Evolutionary conservation across 2,329 filamentous ascomycete genomes (phyloP), one percentile per base, ranked within the genome.

Genomic region (Talaromyces pinophilus): DNA sequence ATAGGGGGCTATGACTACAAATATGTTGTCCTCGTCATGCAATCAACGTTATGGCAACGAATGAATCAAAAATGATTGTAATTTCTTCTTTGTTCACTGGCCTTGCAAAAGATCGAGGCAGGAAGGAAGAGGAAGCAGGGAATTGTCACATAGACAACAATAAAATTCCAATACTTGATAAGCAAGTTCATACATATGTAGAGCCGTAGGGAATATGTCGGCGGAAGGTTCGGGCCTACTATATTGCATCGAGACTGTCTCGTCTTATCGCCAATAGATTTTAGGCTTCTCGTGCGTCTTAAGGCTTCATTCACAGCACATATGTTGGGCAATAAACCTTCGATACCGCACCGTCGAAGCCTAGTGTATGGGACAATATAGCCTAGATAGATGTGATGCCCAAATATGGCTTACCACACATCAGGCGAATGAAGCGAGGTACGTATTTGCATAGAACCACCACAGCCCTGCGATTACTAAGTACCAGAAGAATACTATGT

Each of bases 101-200:
- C 65, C 65, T 67, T 67, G 65, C 65, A 59, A 46, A 46, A 52
- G 61, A 67, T 60, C 65, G 46, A 63, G 65, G 65, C 55, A 44
- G 54, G 61, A 46, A 17, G 35, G 55, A 50, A 50, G 33, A 55
- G 7, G 35, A 44, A 48, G 61, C 42, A 60, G 33, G 65, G 60
- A 63, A 67, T 67, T 63, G 61, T 59, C 62, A 63, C 52, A 63
- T 63, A 63, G 48, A 46, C 54, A 59, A 63, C 46, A 63, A 44
- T 57, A 59, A 59, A 63, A 60, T 63, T 60, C 59, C 61, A 59
- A 63, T 28, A 67, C 54, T 55, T 66, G 59, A 66, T 44, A 38
- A 62, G 30, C 35, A 38, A 2, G 28, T n/a, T 28, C 25, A 17
- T 13, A 25, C 25, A 25, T 25, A 25, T 25, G 25, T 25, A 19